Evolutionary conservation across 257 asterid genomes (phyloP), one percentile per base, ranked within the genome.

Genomic region (Nemophila menziesii): DNA sequence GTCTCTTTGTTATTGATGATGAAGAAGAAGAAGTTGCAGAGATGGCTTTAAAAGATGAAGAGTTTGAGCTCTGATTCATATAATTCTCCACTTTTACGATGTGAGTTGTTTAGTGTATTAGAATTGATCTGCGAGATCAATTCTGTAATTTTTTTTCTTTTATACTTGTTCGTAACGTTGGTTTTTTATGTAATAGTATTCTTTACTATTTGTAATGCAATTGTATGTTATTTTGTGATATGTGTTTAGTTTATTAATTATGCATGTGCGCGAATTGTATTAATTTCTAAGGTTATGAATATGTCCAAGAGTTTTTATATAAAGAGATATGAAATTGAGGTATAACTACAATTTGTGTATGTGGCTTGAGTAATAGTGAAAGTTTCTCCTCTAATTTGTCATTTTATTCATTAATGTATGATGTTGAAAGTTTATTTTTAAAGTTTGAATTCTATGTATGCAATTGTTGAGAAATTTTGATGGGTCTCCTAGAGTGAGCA

Each of bases 1-100:
- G 52, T 2, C 62, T 61, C 54, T 52, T 56, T 16, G 54, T 27
- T 11, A 26, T 61, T 43, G 33, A 48, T 8, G 43, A 60, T 3
- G 61, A 40, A 1, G 50, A 46, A 5, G 45, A 52, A 3, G 43
- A 37, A 0, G 43, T 23, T 2, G 54, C 33, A 7, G 44, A 46
- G 14, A 37, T 37, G 42, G 15, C 15, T 2, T 18, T 37, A 12
- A 13, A 8, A 11, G 42, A 37, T 37, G 42, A 37, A 37, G 42
- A 37, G 18, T 37, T 37, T 13, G 42, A 37, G 18, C 42, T 37
- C 8, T 37, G 42, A 37, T 12, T 8, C 16, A 37, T 13, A 2
- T 1, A 37, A 18, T 37, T 37, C 42, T 37, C n/a, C 17, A 37
- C 42, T 37, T 37, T 37, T 37, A 37, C 42, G 15, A 4, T 37